Evolutionary conservation across 1,284 basidiomycete genomes (phyloP).

Genomic region (Cerrena zonata): DNA sequence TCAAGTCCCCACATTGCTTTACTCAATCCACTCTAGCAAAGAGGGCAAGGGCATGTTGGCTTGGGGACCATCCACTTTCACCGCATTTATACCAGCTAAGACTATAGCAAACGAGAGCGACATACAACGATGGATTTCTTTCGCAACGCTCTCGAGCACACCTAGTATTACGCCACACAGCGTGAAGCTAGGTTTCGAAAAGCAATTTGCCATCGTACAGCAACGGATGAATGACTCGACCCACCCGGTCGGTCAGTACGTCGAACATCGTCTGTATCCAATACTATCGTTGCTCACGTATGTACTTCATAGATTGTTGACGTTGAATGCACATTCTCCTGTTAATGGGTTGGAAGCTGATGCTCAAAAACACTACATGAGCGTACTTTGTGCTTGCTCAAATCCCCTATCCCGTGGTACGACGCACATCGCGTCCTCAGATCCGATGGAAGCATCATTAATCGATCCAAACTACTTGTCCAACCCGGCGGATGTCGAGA

Average conservation of each 20-base stretch:
- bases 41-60: slow-evolving; percentile 8
- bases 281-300: not conserved
- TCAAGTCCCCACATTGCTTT: not conserved
- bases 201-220: slow-evolving; percentile 7
- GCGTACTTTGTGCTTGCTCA: not conserved
- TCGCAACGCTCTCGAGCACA: not conserved
- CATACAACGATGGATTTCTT: slow-evolving; percentile 3
- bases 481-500: slow-evolving; percentile 3
- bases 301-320: not conserved
- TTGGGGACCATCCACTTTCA: slow-evolving; percentile 1
- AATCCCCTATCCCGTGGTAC: slow-evolving; percentile 6
- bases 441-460: slow-evolving; percentile 2
- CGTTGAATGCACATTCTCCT: slow-evolving; percentile 1
- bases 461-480: slow-evolving; percentile 8
- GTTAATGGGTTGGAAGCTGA: not conserved
- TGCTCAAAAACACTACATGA: slow-evolving; percentile 3
- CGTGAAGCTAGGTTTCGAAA: slow-evolving; percentile 7
- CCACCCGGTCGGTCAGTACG: slow-evolving; percentile 5
- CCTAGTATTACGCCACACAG: not conserved
- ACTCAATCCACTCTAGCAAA: not conserved
- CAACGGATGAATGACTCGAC: slow-evolving; percentile 1
- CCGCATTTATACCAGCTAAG: slow-evolving; percentile 7
- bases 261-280: not conserved
- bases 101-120: slow-evolving; percentile 5
- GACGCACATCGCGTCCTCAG: slow-evolving; percentile 6